A percentile compares a stretch with the other conserved stretches of the same genome.
Conservation (phyloP, 192 early-diverging fungal species). For the Coemansia reversa region DNA sequence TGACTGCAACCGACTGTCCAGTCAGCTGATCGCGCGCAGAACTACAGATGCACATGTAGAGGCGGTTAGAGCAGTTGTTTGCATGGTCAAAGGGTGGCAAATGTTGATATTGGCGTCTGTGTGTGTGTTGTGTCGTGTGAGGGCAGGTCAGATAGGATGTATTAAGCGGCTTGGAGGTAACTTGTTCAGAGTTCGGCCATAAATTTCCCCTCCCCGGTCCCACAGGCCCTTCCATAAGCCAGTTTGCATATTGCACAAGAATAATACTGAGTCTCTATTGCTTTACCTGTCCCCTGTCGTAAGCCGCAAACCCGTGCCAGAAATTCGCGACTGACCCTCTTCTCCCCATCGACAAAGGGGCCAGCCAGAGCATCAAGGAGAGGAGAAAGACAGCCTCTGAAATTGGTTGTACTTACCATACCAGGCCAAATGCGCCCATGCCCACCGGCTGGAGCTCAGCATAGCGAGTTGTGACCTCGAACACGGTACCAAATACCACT, state of each 20-base stretch:
- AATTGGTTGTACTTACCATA: conserved; percentile 70
- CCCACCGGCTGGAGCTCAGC: conserved; percentile 91
- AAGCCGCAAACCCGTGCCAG: neutral
- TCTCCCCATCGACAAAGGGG: neutral
- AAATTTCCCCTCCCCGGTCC: neutral
- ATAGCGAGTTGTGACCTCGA: conserved; percentile 85
- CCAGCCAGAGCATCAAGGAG: neutral
- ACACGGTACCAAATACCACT: conserved; percentile 80
- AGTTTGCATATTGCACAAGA: neutral
- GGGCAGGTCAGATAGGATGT: too few species aligned
- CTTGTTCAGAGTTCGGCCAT: neutral
- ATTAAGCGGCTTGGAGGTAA: neutral
- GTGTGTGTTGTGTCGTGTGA: neutral
- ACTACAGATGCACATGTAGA: conserved; percentile 49
- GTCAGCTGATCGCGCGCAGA: conserved; percentile 89
- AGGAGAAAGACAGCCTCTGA: neutral
- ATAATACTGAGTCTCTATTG: neutral
- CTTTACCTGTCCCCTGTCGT: neutral
- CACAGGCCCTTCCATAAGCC: neutral
- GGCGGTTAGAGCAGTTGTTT: neutral
- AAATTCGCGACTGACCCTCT: neutral
- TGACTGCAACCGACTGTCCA: conserved; percentile 83
- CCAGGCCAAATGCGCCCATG: conserved; percentile 97
- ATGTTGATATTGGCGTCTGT: neutral
- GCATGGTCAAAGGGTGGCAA: neutral